Evolutionary conservation across 352 stramenopile genomes (phyloP), one percentile per base, ranked within the genome.

Genomic region (Aphanomyces invadans): DNA sequence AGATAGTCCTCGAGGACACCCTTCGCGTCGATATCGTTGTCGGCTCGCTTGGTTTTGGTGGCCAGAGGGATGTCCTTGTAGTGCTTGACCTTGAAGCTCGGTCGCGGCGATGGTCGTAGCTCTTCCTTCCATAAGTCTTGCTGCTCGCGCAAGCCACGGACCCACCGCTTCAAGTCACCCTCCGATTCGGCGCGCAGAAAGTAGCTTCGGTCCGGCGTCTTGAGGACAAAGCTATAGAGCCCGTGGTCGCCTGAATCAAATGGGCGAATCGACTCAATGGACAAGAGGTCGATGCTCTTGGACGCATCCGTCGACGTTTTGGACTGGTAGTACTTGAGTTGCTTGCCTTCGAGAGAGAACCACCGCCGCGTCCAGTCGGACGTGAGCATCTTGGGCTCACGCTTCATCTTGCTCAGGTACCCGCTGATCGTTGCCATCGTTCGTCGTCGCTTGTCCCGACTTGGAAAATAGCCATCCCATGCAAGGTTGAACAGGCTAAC

Each of bases 131-230:
- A 90, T 46, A 95, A 68, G 32, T 92, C 82, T 60, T 94, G 86
- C 69, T 92, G 86, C 42, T 92, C 83, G 36, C 77, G 79, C 42
- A 95, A 81, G 0, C 83, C 82, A 21, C 84, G 81, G 26, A 92
- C 86, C 83, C 83, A 95, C 12, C 83, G 82, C 71, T 92, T 95
- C 82, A 95, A 90, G 74, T 95, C 86, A 45, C 83, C 83, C 61
- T 95, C 91, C 64, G 73, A 83, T 45, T 92, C 83, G 28, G 86
- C 78, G 5, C 85, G 80, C 32, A 94, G 55, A 48, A 94, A 92
- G 69, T 89, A 94, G 67, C 76, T 90, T 11, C 86, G 79, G 28
- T 83, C 73, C 0, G 79, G 78, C 3, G 79, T 87, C 71, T 95
- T 90, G 70, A 92, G 65, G 11, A 92, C 80, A 38, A 92, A 92